Percentiles rank a stretch among this genome's conserved stretches.
Evolutionary conservation across 2,329 filamentous ascomycete species (phyloP).

Genomic region (Nigrospora sphaerica): DNA sequence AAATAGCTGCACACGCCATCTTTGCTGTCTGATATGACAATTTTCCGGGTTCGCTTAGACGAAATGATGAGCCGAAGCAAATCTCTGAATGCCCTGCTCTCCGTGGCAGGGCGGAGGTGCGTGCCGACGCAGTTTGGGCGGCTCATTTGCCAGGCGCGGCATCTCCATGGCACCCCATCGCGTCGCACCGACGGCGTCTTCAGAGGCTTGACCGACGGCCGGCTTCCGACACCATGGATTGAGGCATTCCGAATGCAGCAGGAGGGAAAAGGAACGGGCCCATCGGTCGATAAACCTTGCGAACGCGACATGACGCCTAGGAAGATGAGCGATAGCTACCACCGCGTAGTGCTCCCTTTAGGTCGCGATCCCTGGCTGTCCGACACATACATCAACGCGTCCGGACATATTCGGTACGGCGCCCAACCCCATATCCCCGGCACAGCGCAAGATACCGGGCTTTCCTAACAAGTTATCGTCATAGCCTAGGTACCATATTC

Average conservation of each 20-base stretch:
- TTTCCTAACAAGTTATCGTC: neutral
- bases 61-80: too few species aligned
- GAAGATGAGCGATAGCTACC: slow-evolving; percentile 65
- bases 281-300: slow-evolving; percentile 14
- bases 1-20: too few species aligned
- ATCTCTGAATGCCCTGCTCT: too few species aligned
- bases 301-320: slow-evolving; percentile 56
- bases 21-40: too few species aligned
- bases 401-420: slow-evolving; percentile 61
- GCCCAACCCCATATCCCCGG: neutral
- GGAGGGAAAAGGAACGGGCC: slow-evolving; percentile 23
- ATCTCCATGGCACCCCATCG: slow-evolving; percentile 13
- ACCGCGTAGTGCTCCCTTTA: slow-evolving; percentile 61
- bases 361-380: slow-evolving; percentile 70
- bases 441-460: too few species aligned
- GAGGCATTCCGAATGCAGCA: slow-evolving; percentile 55
- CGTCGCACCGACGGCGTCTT: slow-evolving; percentile 29
- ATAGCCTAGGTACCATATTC: slow-evolving; percentile 61
- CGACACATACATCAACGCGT: slow-evolving; percentile 71
- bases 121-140: too few species aligned
- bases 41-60: too few species aligned
- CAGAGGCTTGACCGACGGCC: slow-evolving; percentile 24
- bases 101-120: too few species aligned
- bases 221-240: slow-evolving; percentile 54
- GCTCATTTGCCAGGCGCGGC: slow-evolving; percentile 5